Base-by-base conservation (phyloP, 495 filamentous ascomycete genomes). In the Podospora anserina region DNA sequence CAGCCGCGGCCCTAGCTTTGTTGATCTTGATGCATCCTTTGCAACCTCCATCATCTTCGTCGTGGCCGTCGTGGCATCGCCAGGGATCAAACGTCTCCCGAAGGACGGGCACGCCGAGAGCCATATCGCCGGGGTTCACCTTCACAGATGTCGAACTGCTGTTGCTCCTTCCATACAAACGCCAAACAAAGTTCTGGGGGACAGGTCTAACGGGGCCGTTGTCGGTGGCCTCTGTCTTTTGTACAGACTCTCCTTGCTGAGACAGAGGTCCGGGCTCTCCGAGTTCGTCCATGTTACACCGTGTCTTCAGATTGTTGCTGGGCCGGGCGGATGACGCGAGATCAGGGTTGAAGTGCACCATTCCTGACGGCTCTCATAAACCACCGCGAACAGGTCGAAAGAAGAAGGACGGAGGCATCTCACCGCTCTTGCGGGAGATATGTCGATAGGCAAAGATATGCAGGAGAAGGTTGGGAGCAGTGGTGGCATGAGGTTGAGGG, bases 381-480 rank as follows among this genome's bases (percentile, higher is more conserved):
- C 73, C 71, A 68, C 71, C 66, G 61, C 76, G 75, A 3, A 78
- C 74, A 55, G 76, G 76, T 73, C 76, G 73, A 62, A 78, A 78
- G 69, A 77, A 78, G 75, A 71, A 77, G 49, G 69, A 72, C 69
- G 67, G 76, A 76, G 57, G 71, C 76, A 78, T 77, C 73, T 78
- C 75, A 78, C 76, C 73, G 76, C 76, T 68, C 68, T 71, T 74
- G 56, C 63, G 63, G 66, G 26, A 39, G 18, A 49, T 53, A 56
- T 13, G 27, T 16, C 23, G 58, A 64, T 54, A 60, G 20, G 32
- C 68, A 59, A 49, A 49, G 54, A 32, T 7, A 57, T 39, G 19
- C 23, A 23, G 16, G 26, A 67, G 59, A 63, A 28, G 30, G 27
- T 9, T 39, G 30, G 20, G 34, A 39, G 60, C 11, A 18, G 19